Percentiles rank a stretch among this genome's conserved stretches.
Conservation (phyloP, 2,329 filamentous ascomycete species). For the Fusarium mundagurra region DNA sequence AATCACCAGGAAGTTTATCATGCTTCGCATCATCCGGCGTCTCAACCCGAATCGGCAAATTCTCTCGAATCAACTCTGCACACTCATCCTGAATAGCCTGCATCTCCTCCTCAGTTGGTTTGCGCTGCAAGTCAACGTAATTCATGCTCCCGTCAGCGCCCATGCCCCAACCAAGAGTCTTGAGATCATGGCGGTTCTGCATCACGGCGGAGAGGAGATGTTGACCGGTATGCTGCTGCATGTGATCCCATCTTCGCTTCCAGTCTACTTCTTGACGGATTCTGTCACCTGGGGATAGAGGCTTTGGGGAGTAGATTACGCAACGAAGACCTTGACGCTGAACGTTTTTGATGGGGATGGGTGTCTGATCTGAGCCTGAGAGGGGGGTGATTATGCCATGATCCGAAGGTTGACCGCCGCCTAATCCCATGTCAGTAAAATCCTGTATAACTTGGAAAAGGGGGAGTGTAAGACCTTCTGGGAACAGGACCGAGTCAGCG, state of each 20-base stretch:
- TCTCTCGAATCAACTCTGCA: slow-evolving; percentile 40
- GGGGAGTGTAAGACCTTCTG: slow-evolving; percentile 33
- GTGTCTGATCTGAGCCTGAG: background rate
- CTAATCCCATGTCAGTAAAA: slow-evolving; percentile 6
- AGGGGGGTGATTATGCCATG: slow-evolving; percentile 38
- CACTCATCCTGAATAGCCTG: slow-evolving; percentile 41
- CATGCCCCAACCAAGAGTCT: slow-evolving; percentile 47
- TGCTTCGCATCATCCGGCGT: slow-evolving; percentile 39
- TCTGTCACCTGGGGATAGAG: slow-evolving; percentile 24
- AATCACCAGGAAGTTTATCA: slow-evolving; percentile 42
- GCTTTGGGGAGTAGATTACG: slow-evolving; percentile 33
- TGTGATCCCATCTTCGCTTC: slow-evolving; percentile 46
- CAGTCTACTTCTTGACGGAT: slow-evolving; percentile 45
- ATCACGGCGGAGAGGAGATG: slow-evolving; percentile 47
- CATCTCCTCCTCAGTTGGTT: slow-evolving; percentile 39
- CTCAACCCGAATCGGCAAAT: slow-evolving; percentile 38
- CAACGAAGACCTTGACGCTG: slow-evolving; percentile 44
- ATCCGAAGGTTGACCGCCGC: slow-evolving; percentile 47
- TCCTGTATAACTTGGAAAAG: rapidly evolving
- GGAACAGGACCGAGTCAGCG: slow-evolving; percentile 45
- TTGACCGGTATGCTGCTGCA: slow-evolving; percentile 49
- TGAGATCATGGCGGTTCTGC: slow-evolving; percentile 37
- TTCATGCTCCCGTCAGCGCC: slow-evolving; percentile 42
- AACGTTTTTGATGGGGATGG: slow-evolving; percentile 38
- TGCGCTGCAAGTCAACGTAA: slow-evolving; percentile 45